These are phyloP conservation scores for carrot (Daucus carota) DNA, from an alignment of 129 eudicot species.

Conservation along the genomic window DH1_v3.0 NC_030381.2:43391501-43392000, in stretches of 20 bases:
- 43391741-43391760: neutral
- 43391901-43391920: neutral
- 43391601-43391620: neutral
- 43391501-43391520: neutral
- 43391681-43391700: neutral
- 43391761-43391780: neutral
- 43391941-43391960: neutral
- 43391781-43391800: too few species aligned
- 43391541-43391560: conserved; percentile 47
- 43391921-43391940: neutral
- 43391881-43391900: neutral
- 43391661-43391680: neutral
- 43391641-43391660: too few species aligned
- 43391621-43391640: too few species aligned
- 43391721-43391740: neutral
- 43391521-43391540: conserved; percentile 53
- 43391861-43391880: neutral
- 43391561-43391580: conserved; percentile 18
- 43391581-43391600: neutral
- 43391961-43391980: neutral
- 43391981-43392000: neutral
- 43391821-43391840: neutral
- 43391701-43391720: neutral
- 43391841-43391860: too few species aligned
- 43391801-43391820: neutral